Conservation (phyloP, 2,329 filamentous ascomycete species). For the Graphilbum sp. region DNA sequence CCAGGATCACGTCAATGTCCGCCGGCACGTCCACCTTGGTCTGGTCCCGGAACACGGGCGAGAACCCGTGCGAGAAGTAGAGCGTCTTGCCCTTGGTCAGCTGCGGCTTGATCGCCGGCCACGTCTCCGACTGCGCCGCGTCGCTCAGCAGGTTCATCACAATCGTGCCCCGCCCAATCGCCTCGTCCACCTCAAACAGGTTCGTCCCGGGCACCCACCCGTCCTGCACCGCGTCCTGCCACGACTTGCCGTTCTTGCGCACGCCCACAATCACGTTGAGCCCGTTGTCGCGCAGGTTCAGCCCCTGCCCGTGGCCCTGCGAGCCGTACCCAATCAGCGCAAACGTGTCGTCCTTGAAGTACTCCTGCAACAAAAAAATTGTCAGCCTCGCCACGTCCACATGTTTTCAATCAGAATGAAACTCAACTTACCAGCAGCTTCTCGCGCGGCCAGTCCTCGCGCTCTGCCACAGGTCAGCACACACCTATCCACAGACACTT, state of each 20-base stretch:
- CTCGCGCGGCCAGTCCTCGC: slow-evolving; percentile 94
- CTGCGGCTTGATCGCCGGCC: slow-evolving; percentile 95
- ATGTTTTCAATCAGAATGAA: neutral
- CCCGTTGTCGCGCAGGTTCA: slow-evolving; percentile 99
- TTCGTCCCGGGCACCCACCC: slow-evolving; percentile 98
- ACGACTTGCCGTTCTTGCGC: slow-evolving; percentile 93
- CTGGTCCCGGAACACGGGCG: slow-evolving; percentile 97
- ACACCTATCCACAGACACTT: too few relatives aligned
- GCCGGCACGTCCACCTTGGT: slow-evolving; percentile 95
- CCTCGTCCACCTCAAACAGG: slow-evolving; percentile 95
- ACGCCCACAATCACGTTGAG: slow-evolving; percentile 98
- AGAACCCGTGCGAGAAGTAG: slow-evolving; percentile 99
- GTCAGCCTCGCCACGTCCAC: too few relatives aligned
- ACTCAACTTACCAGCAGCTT: slow-evolving; percentile 82
- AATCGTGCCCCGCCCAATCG: slow-evolving; percentile 83
- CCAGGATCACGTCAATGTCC: slow-evolving; percentile 98
- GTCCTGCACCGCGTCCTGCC: slow-evolving; percentile 93
- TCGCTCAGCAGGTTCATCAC: slow-evolving; percentile 99
- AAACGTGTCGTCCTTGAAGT: slow-evolving; percentile 99
- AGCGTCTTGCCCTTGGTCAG: slow-evolving; percentile 99
- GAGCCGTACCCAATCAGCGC: slow-evolving; percentile 97
- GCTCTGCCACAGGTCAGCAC: slow-evolving; percentile 41
- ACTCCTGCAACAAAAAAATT: too few relatives aligned
- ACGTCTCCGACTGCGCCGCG: slow-evolving; percentile 96
- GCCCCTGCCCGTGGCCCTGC: slow-evolving; percentile 96